phyloP scores from a whole-genome alignment of 192 early-diverging fungal genomes.

The Dissophora globulifera region DNA sequence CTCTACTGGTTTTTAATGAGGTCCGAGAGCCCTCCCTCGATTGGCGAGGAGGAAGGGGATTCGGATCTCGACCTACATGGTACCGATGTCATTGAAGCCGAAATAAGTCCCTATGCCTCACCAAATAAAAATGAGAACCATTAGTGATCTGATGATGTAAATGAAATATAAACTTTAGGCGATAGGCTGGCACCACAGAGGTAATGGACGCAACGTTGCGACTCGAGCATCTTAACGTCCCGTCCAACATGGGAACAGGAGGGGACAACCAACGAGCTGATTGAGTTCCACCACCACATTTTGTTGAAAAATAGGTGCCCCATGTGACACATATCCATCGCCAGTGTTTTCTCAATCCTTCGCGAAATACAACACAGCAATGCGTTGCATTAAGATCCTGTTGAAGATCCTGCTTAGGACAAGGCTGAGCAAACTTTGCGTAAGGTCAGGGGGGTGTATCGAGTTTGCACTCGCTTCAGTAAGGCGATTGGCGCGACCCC shows the following conservation, averaged over 20 bases:
- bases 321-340: background rate
- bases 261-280: slow-evolving; percentile 19
- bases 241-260: slow-evolving; percentile 15
- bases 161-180: no score
- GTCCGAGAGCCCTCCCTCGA: no score
- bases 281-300: slow-evolving; percentile 19
- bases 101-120: no score
- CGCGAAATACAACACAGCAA: background rate
- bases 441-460: slow-evolving; percentile 18
- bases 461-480: slow-evolving; percentile 15
- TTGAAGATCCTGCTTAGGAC: slow-evolving; percentile 14
- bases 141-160: no score
- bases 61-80: no score
- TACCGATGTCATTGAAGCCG: no score
- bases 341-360: slow-evolving; percentile 7
- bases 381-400: slow-evolving; percentile 7
- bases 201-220: slow-evolving; percentile 10
- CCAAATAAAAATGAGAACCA: no score
- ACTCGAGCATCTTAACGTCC: slow-evolving; percentile 19
- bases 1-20: no score
- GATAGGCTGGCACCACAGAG: no score
- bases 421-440: background rate
- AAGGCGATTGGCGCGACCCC: slow-evolving; percentile 24
- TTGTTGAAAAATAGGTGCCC: slow-evolving; percentile 14
- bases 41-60: no score